Evolutionary conservation across 352 stramenopile species (phyloP), one percentile per base, ranked within the genome.

Genomic region (Phytophthora gonapodyides): DNA sequence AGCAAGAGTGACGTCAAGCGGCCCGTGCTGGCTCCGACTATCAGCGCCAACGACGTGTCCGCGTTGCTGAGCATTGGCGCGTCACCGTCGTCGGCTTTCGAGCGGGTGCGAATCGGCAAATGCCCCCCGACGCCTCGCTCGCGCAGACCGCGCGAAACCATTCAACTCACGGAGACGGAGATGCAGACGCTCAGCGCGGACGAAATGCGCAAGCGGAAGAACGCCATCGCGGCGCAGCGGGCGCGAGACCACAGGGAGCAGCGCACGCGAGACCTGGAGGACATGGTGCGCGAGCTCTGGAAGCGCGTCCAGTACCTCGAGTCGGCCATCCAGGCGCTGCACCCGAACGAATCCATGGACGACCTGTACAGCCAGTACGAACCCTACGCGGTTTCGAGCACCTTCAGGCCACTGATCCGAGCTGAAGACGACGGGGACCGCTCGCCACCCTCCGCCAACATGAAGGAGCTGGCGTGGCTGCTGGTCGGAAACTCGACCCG

Each of bases 171-270:
- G 10, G 47, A 60, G 4, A 69, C 78, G 48, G 70, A 84, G 31
- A 67, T 80, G 30, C 65, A 57, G 6, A 61, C 59, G 10, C 57
- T 91, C 15, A 75, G 71, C 55, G 68, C 73, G 21, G 69, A 75
- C 42, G 79, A 91, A 41, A 57, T 91, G 13, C 82, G 82, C 17
- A 84, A 84, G 53, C 67, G 78, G 58, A 91, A 91, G 64, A 91
- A 91, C 57, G 77, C 77, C 15, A 78, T 91, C 40, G 79, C 81
- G 0, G 81, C 81, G 8, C 77, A 82, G 11, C 75, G 81, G 1
- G 80, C 79, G 11, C 75, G 81, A 3, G 74, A 86, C 41, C 79
- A 82, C 2, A 81, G 81, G 11, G 76, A 88, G 36, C 78, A 84
- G 24, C 75, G 79, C 7, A 80, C 82, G 5, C 66, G 64, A n/a